Evolutionary conservation across 768 basidiomycete genomes (phyloP), one percentile per base, ranked within the genome.

Genomic region (Amanita rubescens): DNA sequence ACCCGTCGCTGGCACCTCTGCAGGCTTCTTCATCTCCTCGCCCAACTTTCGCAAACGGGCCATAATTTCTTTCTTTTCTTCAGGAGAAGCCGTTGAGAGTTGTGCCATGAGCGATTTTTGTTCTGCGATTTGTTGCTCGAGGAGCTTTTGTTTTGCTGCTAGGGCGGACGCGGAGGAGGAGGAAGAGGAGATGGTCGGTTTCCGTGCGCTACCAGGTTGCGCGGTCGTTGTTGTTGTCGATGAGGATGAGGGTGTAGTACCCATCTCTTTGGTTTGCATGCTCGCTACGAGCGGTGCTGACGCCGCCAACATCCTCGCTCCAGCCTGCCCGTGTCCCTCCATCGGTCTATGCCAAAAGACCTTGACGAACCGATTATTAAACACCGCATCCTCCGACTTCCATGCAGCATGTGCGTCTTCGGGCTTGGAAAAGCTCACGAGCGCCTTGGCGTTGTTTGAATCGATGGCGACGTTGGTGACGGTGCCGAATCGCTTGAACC

Each of bases 351-450:
- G 92, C 93, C 94, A 96, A 62, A 95, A 91, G 32, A 96, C 77
- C 69, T 94, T 95, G 59, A 96, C 94, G 66, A 96, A 96, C 47
- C 94, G 82, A 60, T 94, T 94, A 10, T 82, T 83, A 62, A 96
- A 96, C 12, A 96, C 87, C n/a, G 94, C 92, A 57, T 95, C 92
- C 67, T 94, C 90, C 22, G 84, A 83, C 66, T 90, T 90, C 89
- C 94, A 93, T 1, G 94, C 94, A 11, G 81, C 79, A 62, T 87
- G 82, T 0, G 94, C 94, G 61, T 94, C 88, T 19, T 79, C 80
- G 64, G 94, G 91, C 8, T 75, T 80, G 32, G 81, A 76, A 68
- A 96, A 97, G 58, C 87, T 92, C 57, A 97, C 87, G 46, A 97
- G 70, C 0, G 93, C 93, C 65, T 94, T 91, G 42, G 81, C 77